Conservation (phyloP, 2,329 filamentous ascomycete genomes). For the Aspergillus proliferans region DNA sequence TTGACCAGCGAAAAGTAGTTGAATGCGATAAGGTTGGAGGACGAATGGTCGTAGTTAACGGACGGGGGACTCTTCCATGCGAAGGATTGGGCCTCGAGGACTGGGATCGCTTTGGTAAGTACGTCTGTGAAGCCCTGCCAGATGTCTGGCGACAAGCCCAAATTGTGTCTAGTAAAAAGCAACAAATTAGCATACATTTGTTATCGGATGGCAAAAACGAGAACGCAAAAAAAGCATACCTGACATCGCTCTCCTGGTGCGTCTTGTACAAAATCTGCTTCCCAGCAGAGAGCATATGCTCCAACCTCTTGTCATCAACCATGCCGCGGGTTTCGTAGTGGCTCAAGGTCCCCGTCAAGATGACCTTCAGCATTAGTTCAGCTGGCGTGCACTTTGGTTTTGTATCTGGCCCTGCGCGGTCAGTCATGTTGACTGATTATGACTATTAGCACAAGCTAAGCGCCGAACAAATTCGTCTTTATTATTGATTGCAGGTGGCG, state of each 20-base stretch:
- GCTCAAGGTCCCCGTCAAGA: slow-evolving; percentile 44
- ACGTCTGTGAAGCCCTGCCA: slow-evolving; percentile 56
- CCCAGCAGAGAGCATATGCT: slow-evolving; percentile 52
- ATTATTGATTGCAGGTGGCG: neutral
- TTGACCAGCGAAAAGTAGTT: slow-evolving; percentile 55
- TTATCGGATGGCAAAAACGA: neutral
- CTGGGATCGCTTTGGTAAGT: slow-evolving; percentile 54
- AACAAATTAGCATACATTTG: neutral
- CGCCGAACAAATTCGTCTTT: neutral
- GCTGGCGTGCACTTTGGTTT: slow-evolving; percentile 40
- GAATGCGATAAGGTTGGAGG: slow-evolving; percentile 55
- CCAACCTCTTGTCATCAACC: slow-evolving; percentile 53
- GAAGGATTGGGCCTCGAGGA: slow-evolving; percentile 57
- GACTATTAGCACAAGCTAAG: neutral
- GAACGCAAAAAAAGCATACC: slow-evolving; percentile 27
- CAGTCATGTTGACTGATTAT: slow-evolving; percentile 26
- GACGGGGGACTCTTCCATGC: slow-evolving; percentile 52
- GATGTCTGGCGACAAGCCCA: slow-evolving; percentile 51
- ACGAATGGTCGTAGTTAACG: slow-evolving; percentile 53
- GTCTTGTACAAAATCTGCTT: slow-evolving; percentile 57
- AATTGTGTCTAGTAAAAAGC: slow-evolving; percentile 40
- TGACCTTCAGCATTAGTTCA: slow-evolving; percentile 44
- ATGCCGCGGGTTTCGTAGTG: slow-evolving; percentile 57
- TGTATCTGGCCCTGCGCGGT: slow-evolving; percentile 18
- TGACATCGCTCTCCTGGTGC: slow-evolving; percentile 50